Evolutionary conservation across 768 basidiomycete species (phyloP), one percentile per base, ranked within the genome.

Genomic region (Trametes gibbosa): DNA sequence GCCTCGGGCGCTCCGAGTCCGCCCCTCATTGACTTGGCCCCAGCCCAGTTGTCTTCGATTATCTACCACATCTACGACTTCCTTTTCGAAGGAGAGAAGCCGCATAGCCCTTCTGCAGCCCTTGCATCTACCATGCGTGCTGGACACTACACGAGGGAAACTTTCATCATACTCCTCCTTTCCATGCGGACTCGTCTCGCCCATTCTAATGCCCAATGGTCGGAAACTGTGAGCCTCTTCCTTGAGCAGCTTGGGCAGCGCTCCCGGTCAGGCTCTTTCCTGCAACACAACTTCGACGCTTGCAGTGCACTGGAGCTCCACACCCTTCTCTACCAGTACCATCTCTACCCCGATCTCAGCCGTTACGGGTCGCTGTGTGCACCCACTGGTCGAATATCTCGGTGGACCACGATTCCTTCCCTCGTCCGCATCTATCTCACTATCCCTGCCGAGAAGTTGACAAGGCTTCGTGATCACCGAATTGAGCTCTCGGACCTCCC

Each of bases 81-180:
- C 6, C 47, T 48, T n/a, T 56, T 48, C 12, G 47, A 5, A 5
- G 16, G 10, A 13, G 55, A 49, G 8, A 42, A 56, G 37, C 24
- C 40, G n/a, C n/a, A n/a, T n/a, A n/a, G n/a, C n/a, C n/a, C n/a
- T n/a, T n/a, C n/a, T n/a, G n/a, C n/a, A n/a, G n/a, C n/a, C n/a
- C 10, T 47, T 10, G 17, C 23, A 9, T 24, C 35, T 74, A 4
- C 8, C 41, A 6, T 65, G 63, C 27, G 58, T 66, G 10, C 63
- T 50, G 25, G 58, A 71, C 29, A 23, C 73, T 24, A 78, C 79
- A 55, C 69, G 5, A 76, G 84, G n/a, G 72, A 71, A 32, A 78
- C 74, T 24, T 82, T 84, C 49, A 80, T 72, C 1, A 55, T 71
- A 1, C 68, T 86, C 32, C 69, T 85, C 14, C 62, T 64, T 13